Percentiles rank a stretch among this genome's conserved stretches.
These are phyloP conservation scores for Epithemia pelagica DNA, from an alignment of 108 stramenopile species.

Conservation along the genomic window DNA sequence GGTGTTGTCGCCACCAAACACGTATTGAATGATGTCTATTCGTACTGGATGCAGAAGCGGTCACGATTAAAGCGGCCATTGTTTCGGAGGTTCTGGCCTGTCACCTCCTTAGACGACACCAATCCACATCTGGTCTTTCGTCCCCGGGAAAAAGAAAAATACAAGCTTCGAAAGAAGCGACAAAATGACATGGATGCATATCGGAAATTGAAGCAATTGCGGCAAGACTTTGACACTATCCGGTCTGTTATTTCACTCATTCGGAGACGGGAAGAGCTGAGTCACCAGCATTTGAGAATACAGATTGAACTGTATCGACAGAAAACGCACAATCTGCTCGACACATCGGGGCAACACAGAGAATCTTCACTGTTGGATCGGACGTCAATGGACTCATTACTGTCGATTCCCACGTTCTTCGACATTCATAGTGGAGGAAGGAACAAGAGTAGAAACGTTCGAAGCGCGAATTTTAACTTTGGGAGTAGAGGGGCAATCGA, in stretches of 20 bases:
- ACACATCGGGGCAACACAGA: slow-evolving; percentile 57
- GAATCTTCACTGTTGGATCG: slow-evolving; percentile 26
- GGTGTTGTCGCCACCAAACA: slow-evolving; percentile 35
- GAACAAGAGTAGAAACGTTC: slow-evolving; percentile 19
- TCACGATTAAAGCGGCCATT: slow-evolving; percentile 80
- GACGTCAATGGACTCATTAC: slow-evolving; percentile 20
- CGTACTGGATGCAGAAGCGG: slow-evolving; percentile 91
- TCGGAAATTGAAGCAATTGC: slow-evolving; percentile 76
- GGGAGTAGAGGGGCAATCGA: slow-evolving; percentile 1
- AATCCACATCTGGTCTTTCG: slow-evolving; percentile 95
- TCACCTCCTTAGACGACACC: slow-evolving; percentile 79
- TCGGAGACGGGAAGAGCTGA: slow-evolving; percentile 61
- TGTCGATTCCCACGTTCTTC: slow-evolving; percentile 52
- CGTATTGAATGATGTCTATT: slow-evolving; percentile 63
- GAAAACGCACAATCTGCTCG: slow-evolving; percentile 44
- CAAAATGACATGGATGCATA: slow-evolving; percentile 90
- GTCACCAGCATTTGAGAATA: slow-evolving; percentile 35
- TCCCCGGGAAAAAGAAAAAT: slow-evolving; percentile 93
- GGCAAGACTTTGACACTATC: slow-evolving; percentile 75
- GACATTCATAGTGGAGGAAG: slow-evolving; percentile 33
- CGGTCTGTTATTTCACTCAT: slow-evolving; percentile 51
- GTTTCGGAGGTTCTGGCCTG: slow-evolving; percentile 86
- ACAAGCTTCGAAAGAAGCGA: slow-evolving; percentile 88
- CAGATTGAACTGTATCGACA: slow-evolving; percentile 64
- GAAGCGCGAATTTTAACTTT: not conserved